Conservation (phyloP, 108 stramenopile species). For the Discostella stelligeroides region DNA sequence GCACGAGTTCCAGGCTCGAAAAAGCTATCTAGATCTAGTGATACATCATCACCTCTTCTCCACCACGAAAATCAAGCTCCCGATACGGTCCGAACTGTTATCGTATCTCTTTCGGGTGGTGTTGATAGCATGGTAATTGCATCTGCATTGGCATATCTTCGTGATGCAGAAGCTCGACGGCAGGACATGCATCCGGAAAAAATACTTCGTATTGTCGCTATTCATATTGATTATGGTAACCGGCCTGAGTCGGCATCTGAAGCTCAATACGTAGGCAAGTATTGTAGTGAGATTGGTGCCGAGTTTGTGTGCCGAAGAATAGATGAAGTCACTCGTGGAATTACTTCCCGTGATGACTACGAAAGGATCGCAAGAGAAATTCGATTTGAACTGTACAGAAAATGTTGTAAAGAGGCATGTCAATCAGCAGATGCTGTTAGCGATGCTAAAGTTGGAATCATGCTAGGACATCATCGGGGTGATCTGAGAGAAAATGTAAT, state of each 20-base stretch:
- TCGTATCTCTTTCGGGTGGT: conserved; percentile 94
- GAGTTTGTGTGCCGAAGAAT: conserved; percentile 74
- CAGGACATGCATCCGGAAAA: conserved; percentile 47
- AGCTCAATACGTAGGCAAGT: conserved; percentile 83
- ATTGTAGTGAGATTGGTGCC: conserved; percentile 63
- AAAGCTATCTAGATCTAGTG: not conserved
- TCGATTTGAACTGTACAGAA: conserved; percentile 85
- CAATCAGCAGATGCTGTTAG: conserved; percentile 1
- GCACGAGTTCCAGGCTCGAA: conserved; percentile 14
- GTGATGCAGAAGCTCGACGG: conserved; percentile 32
- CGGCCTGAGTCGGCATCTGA: conserved; percentile 91
- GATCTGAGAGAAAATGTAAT: conserved; percentile 97
- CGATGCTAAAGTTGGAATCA: conserved; percentile 66
- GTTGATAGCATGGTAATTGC: conserved; percentile 99
- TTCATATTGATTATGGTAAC: conserved; percentile 98
- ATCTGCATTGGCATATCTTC: conserved; percentile 70
- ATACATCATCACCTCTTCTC: not conserved
- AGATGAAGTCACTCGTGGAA: conserved; percentile 90
- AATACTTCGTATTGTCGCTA: conserved; percentile 52
- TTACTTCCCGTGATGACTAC: conserved; percentile 94
- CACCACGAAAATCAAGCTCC: not conserved
- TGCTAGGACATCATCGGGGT: conserved; percentile 97
- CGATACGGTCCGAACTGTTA: conserved; percentile 36
- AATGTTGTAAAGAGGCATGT: conserved; percentile 42
- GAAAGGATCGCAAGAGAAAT: conserved; percentile 86